These are phyloP conservation scores for Mycena sp. DNA, from an alignment of 1,284 basidiomycete species.

Conservation along the genomic window DNA sequence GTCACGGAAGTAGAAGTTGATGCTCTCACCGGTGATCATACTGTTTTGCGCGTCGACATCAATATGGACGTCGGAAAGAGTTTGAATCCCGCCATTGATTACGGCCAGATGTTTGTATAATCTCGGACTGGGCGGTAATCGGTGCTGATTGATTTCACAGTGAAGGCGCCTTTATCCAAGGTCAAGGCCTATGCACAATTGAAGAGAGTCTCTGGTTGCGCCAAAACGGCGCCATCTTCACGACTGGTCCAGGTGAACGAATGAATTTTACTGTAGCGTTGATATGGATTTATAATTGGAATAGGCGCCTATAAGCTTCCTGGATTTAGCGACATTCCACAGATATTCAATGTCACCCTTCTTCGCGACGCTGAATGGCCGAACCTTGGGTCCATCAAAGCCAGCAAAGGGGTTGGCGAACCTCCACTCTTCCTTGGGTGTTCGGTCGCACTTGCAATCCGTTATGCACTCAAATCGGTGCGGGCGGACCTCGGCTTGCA, in stretches of 20 bases:
- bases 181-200: slow-evolving; percentile 28
- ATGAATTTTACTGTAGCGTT: neutral
- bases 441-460: slow-evolving; percentile 30
- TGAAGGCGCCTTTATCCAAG: slow-evolving; percentile 30
- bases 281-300: neutral
- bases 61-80: slow-evolving; percentile 27
- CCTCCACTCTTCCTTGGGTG: slow-evolving; percentile 31
- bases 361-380: slow-evolving; percentile 32
- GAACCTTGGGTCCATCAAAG: slow-evolving; percentile 32
- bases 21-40: slow-evolving; percentile 29
- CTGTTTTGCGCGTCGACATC: slow-evolving; percentile 29
- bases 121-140: neutral
- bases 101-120: slow-evolving; percentile 25
- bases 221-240: slow-evolving; percentile 30
- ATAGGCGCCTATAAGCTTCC: slow-evolving; percentile 31
- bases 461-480: slow-evolving; percentile 27
- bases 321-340: slow-evolving; percentile 31
- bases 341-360: slow-evolving; percentile 29
- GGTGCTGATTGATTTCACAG: neutral
- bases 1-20: slow-evolving; percentile 31
- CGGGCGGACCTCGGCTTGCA: slow-evolving; percentile 20
- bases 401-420: slow-evolving; percentile 29
- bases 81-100: slow-evolving; percentile 30
- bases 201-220: slow-evolving; percentile 32
- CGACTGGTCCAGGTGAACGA: slow-evolving; percentile 25